These are phyloP conservation scores for Paxillus involutus DNA, from an alignment of 768 basidiomycete genomes.

Conservation along the genomic window DNA sequence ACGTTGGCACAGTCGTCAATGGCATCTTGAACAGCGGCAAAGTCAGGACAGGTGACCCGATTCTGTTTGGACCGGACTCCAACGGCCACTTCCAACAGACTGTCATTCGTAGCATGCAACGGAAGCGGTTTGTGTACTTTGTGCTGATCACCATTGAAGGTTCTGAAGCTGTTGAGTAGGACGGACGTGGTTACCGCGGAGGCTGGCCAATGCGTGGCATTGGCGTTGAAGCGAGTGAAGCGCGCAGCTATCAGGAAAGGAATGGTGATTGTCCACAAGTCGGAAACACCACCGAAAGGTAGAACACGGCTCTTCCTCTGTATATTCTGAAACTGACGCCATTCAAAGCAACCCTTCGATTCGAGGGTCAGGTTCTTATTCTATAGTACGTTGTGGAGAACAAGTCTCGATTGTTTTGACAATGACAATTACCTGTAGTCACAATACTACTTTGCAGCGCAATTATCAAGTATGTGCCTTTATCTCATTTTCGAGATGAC, in stretches of 20 bases:
- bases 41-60: conserved; percentile 75
- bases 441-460: conserved; percentile 90
- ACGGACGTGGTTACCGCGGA: conserved; percentile 83
- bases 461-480: conserved; percentile 75
- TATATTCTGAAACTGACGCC: neutral
- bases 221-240: conserved; percentile 88
- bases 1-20: conserved; percentile 82
- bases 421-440: conserved; percentile 41
- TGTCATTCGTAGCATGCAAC: conserved; percentile 87
- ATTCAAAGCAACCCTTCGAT: conserved; percentile 66
- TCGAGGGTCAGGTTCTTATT: conserved; percentile 93
- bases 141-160: neutral
- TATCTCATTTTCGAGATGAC: neutral
- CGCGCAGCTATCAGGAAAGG: conserved; percentile 85
- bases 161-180: conserved; percentile 36
- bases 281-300: conserved; percentile 79
- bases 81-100: conserved; percentile 86
- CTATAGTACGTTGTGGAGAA: conserved; percentile 65
- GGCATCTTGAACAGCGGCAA: conserved; percentile 79
- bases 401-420: neutral
- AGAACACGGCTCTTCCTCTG: conserved; percentile 6
- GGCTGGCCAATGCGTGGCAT: conserved; percentile 93
- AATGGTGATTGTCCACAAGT: conserved; percentile 87
- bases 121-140: conserved; percentile 66
- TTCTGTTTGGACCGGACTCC: conserved; percentile 88